These are phyloP conservation scores for Fistulina hepatica DNA, from an alignment of 1,284 basidiomycete genomes.

Conservation along the genomic window DNA sequence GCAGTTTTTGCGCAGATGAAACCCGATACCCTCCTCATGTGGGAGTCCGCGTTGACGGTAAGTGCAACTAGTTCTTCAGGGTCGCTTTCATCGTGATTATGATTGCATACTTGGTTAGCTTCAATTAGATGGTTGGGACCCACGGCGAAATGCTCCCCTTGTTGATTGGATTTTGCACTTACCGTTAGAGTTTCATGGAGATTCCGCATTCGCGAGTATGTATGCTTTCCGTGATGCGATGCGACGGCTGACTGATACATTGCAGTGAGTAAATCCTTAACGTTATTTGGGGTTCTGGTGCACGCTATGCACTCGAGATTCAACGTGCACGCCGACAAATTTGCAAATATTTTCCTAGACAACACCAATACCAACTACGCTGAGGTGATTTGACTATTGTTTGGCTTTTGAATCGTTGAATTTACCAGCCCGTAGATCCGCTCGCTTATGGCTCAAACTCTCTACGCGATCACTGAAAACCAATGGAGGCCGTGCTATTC, in stretches of 20 bases:
- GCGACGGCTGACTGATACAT: constrained; percentile 1
- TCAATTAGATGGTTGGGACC: constrained; percentile 70
- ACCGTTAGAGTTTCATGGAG: constrained; percentile 70
- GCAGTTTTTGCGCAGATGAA: constrained; percentile 70
- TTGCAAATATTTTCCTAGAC: constrained; percentile 61
- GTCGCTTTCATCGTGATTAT: constrained; percentile 5
- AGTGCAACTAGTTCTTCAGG: constrained; percentile 15
- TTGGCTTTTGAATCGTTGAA: constrained; percentile 6
- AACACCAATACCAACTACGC: constrained; percentile 76
- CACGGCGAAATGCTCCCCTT: constrained; percentile 69
- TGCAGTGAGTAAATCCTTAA: constrained; percentile 60
- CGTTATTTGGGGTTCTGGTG: constrained; percentile 47
- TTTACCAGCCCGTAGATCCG: constrained; percentile 42
- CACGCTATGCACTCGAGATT: constrained; percentile 54
- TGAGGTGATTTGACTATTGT: constrained; percentile 41
- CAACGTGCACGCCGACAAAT: constrained; percentile 54
- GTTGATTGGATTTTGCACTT: constrained; percentile 75
- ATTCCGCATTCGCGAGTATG: constrained; percentile 68
- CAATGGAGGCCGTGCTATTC: constrained; percentile 72
- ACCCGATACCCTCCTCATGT: constrained; percentile 72
- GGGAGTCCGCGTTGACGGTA: constrained; percentile 59
- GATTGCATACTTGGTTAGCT: constrained; percentile 28
- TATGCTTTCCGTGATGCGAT: constrained; percentile 13
- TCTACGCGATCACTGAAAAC: constrained; percentile 51
- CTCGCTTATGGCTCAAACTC: constrained; percentile 55